Evolutionary conservation across 2,329 filamentous ascomycete species (phyloP), one percentile per base, ranked within the genome.

Genomic region (Fusarium multiceps): DNA sequence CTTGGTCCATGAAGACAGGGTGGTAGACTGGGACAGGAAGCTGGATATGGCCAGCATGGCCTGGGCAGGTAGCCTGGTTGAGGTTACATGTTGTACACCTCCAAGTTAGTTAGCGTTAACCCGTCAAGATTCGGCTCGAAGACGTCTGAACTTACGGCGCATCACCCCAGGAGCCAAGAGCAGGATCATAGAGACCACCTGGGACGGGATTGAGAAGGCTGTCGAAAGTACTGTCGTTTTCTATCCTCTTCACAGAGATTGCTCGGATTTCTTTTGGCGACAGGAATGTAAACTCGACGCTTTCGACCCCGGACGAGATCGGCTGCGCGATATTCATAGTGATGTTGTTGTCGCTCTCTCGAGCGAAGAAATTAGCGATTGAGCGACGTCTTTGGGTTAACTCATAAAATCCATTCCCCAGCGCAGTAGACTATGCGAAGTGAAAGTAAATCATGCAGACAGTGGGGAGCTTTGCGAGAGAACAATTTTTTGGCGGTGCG

Each of bases 11-110:
- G 77, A 98, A 98, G 3, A 94, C 92, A n/a, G 95, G 93, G 80
- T 99, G 95, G 79, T 98, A 99, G 55, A 98, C 93, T 48, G 93
- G 93, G 14, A 94, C 91, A 16, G 96, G 94, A 14, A 99, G 89
- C 75, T 98, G 93, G 79, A 99, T 97, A 78, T 99, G 96, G 55
- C 96, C 97, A 63, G 92, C 88, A 83, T 99, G 97, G 60, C 97
- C 97, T 9, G 95, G 93, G 79, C 97, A 99, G 74, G 88, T 88
- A 77, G 90, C 87, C 66, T 90, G 90, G 76, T 90, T 92, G 72
- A 97, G 87, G 73, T 95, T 93, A 82, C 96, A 99, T 79, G 96
- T 99, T 74, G 93, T 87, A 83, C 96, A 99, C 77, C 93, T 97
- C 63, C 23, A 27, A 54, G 30, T 48, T 13, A 46, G 67, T 61